These are phyloP conservation scores for Talaromyces sp. DNA, from an alignment of 2,329 filamentous ascomycete species.

Conservation along the genomic window DNA sequence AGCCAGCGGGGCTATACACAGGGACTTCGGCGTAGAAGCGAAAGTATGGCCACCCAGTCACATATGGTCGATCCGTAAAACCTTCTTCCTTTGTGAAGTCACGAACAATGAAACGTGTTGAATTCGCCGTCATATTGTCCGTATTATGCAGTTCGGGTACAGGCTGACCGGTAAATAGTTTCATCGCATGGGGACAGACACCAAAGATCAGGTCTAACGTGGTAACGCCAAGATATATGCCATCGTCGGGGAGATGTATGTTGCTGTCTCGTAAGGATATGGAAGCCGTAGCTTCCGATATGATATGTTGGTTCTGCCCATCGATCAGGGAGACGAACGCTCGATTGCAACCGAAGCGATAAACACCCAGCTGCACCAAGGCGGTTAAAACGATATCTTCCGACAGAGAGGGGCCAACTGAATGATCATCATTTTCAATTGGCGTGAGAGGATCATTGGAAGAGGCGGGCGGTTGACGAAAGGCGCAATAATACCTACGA, in stretches of 20 bases:
- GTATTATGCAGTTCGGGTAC: conserved; percentile 20
- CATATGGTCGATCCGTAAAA: conserved; percentile 35
- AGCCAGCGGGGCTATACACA: conserved; percentile 52
- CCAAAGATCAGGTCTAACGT: conserved; percentile 23
- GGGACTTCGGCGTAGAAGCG: conserved; percentile 59
- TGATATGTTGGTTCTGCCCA: conserved; percentile 45
- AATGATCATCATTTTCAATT: neutral
- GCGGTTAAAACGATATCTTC: conserved; percentile 44
- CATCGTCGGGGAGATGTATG: conserved; percentile 29
- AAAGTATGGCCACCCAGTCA: conserved; percentile 31
- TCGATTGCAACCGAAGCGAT: conserved; percentile 44
- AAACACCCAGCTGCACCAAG: conserved; percentile 49
- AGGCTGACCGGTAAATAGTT: conserved; percentile 20
- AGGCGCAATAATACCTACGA: neutral
- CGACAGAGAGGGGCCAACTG: conserved; percentile 7
- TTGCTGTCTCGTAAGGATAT: conserved; percentile 35
- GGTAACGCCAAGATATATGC: conserved; percentile 30
- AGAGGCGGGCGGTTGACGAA: neutral
- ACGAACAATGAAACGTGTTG: conserved; percentile 35
- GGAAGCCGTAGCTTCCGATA: conserved; percentile 50
- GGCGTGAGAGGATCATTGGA: neutral
- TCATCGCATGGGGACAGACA: conserved; percentile 10
- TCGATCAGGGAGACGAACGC: conserved; percentile 53
- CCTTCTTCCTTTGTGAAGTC: conserved; percentile 36
- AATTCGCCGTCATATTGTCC: conserved; percentile 26